Evolutionary conservation across 2,329 filamentous ascomycete species (phyloP), one percentile per base, ranked within the genome.

Genomic region (Ophiocordyceps polyrhachis-furcata): DNA sequence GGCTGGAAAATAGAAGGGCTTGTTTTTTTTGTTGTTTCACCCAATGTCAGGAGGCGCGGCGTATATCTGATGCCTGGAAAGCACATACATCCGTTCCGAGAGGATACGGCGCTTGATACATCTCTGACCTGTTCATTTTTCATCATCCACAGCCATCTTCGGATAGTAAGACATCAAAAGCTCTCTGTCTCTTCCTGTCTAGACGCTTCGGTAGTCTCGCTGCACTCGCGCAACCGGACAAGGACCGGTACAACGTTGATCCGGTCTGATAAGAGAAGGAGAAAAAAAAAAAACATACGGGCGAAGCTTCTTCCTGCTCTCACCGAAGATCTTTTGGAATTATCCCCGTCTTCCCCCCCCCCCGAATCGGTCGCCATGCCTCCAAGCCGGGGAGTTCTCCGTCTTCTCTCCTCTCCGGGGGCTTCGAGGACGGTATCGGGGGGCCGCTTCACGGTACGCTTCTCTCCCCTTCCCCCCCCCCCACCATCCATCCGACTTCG

Each of bases 331-430:
- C 5, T 9, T 32, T 11, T 20, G 35, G 35, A 5, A 9, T 50
- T 50, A 44, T 48, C 48, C 42, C 31, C 45, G 20, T 35, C 45
- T 29, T 28, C 31, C 40, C n/a, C n/a, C 45, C 37, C 21, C 31
- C 4, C 29, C 38, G 20, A 49, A 43, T 43, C 48, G 53, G 55
- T 50, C 58, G 60, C 51, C 47, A 68, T 68, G 65, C 60, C 68
- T 55, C 63, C 64, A 46, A 66, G 65, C 49, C 63, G 64, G 63
- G 65, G 63, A 54, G 57, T 65, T 52, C 56, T 60, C 52, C 61
- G 62, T 50, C 61, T 62, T 44, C 49, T 64, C 46, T 57, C 62
- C 49, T 58, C 61, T 40, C 50, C 52, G 49, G 53, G 55, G 44
- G 42, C 55, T 38, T n/a, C 21, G 2, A 55, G 56, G 49, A 58